A percentile compares a stretch with the other conserved stretches of the same genome.
phyloP scores from a whole-genome alignment of 257 asterid species.

The Plectranthus barbatus region DNA sequence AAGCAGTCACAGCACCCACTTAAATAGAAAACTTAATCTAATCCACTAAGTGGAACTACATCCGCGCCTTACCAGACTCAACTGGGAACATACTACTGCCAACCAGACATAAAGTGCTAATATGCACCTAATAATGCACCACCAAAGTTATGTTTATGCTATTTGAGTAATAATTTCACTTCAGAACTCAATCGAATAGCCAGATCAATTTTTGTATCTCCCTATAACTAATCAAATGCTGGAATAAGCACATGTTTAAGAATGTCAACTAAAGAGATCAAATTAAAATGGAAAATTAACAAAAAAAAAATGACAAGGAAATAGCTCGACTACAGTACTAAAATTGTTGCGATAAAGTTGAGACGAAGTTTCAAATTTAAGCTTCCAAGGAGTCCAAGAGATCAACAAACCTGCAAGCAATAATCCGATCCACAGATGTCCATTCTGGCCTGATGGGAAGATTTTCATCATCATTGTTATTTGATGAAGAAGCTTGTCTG shows the following conservation, averaged over 20 bases:
- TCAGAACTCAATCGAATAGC: background rate
- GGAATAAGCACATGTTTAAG: background rate
- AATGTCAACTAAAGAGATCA: constrained; percentile 14
- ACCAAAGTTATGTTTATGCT: background rate
- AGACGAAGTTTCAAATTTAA: constrained; percentile 6
- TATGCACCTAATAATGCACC: background rate
- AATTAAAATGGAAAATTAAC: background rate
- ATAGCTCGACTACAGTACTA: background rate
- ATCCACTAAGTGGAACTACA: constrained; percentile 2
- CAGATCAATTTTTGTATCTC: background rate
- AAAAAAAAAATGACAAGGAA: background rate
- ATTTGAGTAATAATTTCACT: background rate
- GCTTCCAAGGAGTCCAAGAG: background rate
- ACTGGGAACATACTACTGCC: background rate
- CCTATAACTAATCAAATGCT: background rate
- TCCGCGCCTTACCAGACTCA: background rate
- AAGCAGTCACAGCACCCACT: background rate
- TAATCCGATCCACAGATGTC: constrained; percentile 90
- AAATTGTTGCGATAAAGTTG: background rate
- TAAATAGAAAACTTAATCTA: background rate
- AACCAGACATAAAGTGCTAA: background rate
- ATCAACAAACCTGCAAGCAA: constrained; percentile 65
- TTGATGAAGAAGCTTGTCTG: constrained; percentile 61
- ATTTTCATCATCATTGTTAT: constrained; percentile 64
- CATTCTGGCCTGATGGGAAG: constrained; percentile 89